Evolutionary conservation across 148 eudicot species (phyloP), one percentile per base, ranked within the genome.

Genomic region (Rhododendron molle): DNA sequence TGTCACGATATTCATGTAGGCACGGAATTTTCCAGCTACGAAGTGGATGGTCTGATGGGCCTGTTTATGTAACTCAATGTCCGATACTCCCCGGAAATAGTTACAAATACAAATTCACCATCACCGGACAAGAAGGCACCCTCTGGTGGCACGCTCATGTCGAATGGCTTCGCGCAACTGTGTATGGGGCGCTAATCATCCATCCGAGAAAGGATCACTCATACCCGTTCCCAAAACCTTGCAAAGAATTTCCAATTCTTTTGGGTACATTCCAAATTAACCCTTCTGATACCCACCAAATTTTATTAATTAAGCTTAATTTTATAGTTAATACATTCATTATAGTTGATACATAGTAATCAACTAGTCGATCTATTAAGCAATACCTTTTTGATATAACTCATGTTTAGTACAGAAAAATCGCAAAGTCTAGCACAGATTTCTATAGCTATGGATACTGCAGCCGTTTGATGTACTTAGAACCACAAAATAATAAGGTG

Each of bases 131-230:
- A 79, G 98, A 93, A 56, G 98, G 98, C 4, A 96, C 98, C 12
- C 94, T 94, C 13, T 96, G 96, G 95, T 96, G 98, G 98, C 98
- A 96, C 47, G 95, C 98, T 16, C 98, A 96, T 69, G 92, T 90
- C 23, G 5, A 54, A 34, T 34, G 36, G 36, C 36, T 34, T 34
- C 36, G 36, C 3, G 36, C 36, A 34, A 34, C 36, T 34, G 36
- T 34, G 2, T 34, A 34, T 34, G 36, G 36, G 36, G 36, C 36
- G 36, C 36, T 34, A 34, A 34, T 34, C 36, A 34, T 34, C 36
- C 36, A 34, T 34, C 36, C 36, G 36, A 34, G 36, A 34, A 34
- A 34, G 36, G 2, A 2, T 34, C 36, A 34, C 36, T 2, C 36
- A 34, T 34, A 34, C 36, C 36, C 36, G 36, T 34, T 34, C 36